A percentile compares a stretch with the other conserved stretches of the same genome.
These are phyloP conservation scores for Talaromyces proteolyticus DNA, from an alignment of 495 filamentous ascomycete species.

Conservation along the genomic window DNA sequence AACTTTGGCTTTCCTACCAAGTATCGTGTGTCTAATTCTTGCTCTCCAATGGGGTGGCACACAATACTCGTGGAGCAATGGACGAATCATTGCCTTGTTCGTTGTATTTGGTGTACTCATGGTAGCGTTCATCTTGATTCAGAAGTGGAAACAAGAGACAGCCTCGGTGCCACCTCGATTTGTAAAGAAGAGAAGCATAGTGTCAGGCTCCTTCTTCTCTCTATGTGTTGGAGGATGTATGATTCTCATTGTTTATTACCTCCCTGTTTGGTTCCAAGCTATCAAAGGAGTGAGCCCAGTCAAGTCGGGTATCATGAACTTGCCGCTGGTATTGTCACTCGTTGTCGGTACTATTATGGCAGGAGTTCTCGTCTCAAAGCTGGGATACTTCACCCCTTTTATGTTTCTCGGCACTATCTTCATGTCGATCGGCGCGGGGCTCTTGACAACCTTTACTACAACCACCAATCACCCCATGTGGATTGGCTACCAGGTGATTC, in stretches of 20 bases:
- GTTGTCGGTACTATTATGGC: conserved; percentile 6
- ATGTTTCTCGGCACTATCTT: conserved; percentile 31
- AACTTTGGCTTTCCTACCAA: conserved; percentile 22
- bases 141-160: conserved; percentile 11
- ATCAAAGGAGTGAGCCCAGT: conserved; percentile 21
- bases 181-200: conserved; percentile 21
- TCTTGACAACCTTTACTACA: conserved; percentile 44
- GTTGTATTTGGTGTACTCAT: conserved; percentile 19
- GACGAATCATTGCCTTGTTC: conserved; percentile 30
- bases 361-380: conserved; percentile 12
- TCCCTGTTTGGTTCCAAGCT: conserved; percentile 31
- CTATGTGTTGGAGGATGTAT: conserved; percentile 9
- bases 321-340: conserved; percentile 16
- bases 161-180: conserved; percentile 29
- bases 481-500: conserved; percentile 30
- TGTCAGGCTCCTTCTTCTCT: conserved; percentile 7
- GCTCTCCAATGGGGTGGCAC: conserved; percentile 36
- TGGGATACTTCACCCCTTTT: conserved; percentile 16
- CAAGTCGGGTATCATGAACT: conserved; percentile 20
- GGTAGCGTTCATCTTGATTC: conserved; percentile 17
- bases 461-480: conserved; percentile 20
- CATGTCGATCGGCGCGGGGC: conserved; percentile 26
- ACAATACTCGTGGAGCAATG: conserved; percentile 34
- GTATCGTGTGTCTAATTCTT: conserved; percentile 29
- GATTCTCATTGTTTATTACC: conserved; percentile 23